A percentile compares a stretch with the other conserved stretches of the same genome.
Conservation (phyloP, 1,284 basidiomycete genomes). For the Papiliotrema nemorosa region DNA sequence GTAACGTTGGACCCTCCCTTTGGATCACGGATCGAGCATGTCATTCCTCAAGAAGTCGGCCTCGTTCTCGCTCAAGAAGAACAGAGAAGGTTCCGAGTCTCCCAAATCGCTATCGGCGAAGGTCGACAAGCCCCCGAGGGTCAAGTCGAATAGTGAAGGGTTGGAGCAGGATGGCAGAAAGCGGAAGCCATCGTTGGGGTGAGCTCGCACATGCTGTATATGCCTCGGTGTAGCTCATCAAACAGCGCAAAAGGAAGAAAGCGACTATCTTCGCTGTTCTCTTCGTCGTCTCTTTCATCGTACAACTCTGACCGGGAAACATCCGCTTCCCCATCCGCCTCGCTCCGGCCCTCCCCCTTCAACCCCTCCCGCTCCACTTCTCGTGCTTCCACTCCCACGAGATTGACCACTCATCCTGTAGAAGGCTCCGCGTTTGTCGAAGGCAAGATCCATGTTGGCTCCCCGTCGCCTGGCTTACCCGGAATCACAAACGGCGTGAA, state of each 20-base stretch:
- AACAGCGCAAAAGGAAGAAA: conserved; percentile 30
- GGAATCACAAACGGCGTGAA: conserved; percentile 2
- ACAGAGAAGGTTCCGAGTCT: conserved; percentile 5
- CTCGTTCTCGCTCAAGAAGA: conserved; percentile 1
- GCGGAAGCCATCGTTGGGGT: conserved; percentile 16
- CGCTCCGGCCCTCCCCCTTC: conserved; percentile 9
- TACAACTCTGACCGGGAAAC: conserved; percentile 12
- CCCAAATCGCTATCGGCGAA: neutral
- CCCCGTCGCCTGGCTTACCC: neutral
- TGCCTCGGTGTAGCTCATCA: neutral
- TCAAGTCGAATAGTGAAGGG: conserved; percentile 18
- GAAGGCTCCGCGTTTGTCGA: neutral
- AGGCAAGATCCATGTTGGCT: conserved; percentile 6
- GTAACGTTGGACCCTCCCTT: too few species aligned
- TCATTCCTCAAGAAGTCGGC: conserved; percentile 4
- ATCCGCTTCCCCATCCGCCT: conserved; percentile 6
- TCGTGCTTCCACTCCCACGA: conserved; percentile 29
- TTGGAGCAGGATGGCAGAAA: conserved; percentile 8
- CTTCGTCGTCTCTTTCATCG: conserved; percentile 27
- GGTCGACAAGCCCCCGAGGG: conserved; percentile 15
- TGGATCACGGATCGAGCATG: too few species aligned
- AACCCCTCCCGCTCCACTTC: conserved; percentile 23
- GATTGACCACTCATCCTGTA: neutral
- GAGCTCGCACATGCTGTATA: conserved; percentile 1
- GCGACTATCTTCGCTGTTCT: conserved; percentile 40